Base-by-base conservation (phyloP, 1,284 basidiomycete genomes). In the Trichosporon sp. region DNA sequence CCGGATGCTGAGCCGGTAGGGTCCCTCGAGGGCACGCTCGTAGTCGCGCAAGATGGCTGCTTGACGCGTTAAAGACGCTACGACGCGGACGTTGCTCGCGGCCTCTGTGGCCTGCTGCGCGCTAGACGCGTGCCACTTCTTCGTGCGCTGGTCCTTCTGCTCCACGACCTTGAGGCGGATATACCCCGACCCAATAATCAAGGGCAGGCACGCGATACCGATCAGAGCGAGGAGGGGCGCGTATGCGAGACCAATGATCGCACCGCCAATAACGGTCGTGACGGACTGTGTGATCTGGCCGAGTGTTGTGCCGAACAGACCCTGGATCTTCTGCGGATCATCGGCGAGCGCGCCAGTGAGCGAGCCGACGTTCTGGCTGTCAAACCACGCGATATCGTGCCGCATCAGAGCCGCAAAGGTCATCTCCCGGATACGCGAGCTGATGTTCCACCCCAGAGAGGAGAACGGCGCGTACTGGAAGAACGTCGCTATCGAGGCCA, bases 61-160 rank as follows among this genome's bases (percentile, higher is more conserved):
- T 79, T 93, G 93, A 52, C 84, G 84, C 0, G 92, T 96, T 49
- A 98, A 83, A 2, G 89, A 86, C 1, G 95, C 93, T 31, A 99
- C 94, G 3, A 95, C 97, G 21, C 92, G 87, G 74, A 98, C 96
- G 4, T 93, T 84, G 4, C 86, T 89, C 14, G 93, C 92, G 25
- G 93, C 93, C 79, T 98, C 95, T 56, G 83, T 83, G 29, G 95
- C 95, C 32, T 94, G 79, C 69, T 95, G 92, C 14, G 95, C 92
- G 16, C 90, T 91, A 2, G 81, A 81, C 70, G 90, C 89, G 76
- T 99, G 93, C 0, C 89, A 84, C 72, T 85, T 85, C 82, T 94
- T 95, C 83, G 94, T 95, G 68, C 84, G 82, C 76, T 92, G 87
- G 73, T 95, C 92, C 80, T 95, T 95, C 69, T 94, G 81, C 0